Evolutionary conservation across 176 grass and related monocot genomes (phyloP), one percentile per base, ranked within the genome.

Genomic region (Canna indica): DNA sequence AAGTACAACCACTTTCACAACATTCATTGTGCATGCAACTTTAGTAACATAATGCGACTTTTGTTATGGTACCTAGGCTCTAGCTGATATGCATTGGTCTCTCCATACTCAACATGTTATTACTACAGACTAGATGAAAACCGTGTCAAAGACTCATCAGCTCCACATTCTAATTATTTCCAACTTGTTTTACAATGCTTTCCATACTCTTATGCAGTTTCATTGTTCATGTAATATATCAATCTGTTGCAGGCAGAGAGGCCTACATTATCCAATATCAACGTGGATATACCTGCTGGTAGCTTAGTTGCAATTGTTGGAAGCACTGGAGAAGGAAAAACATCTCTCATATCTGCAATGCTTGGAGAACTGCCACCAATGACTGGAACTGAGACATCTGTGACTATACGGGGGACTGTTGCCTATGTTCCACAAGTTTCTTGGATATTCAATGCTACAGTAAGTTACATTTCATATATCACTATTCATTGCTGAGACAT

Each of bases 391-490:
- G 76, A 85, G 70, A 83, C 94, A 39, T 93, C 82, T 1, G 94
- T 93, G 44, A 73, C 79, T 29, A 22, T 90, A 70, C 86, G 78
- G 62, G 94, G 94, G 63, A 83, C 84, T 5, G 94, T 93, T 77
- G 94, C 94, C 56, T 99, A 99, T 76, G 89, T 99, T 81, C 89
- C 94, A 87, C 94, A 99, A 84, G 77, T 99, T 85, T 99, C 94
- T 77, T 99, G 94, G 94, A 99, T 99, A 67, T 99, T 99, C 84
- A 99, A 99, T 84, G 94, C 94, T 68, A 99, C 94, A 0, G 94
- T 99, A 67, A 87, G 88, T 80, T 76, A 33, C 76, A 67, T 69
- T 1, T 83, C 41, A 29, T 71, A 53, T 68, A 14, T 68, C 7
- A 56, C 26, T n/a, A 63, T 32, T 62, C 41, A 44, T 44, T 44